Evolutionary conservation across 768 basidiomycete genomes (phyloP).

Genomic region (Mycena rebaudengoi): DNA sequence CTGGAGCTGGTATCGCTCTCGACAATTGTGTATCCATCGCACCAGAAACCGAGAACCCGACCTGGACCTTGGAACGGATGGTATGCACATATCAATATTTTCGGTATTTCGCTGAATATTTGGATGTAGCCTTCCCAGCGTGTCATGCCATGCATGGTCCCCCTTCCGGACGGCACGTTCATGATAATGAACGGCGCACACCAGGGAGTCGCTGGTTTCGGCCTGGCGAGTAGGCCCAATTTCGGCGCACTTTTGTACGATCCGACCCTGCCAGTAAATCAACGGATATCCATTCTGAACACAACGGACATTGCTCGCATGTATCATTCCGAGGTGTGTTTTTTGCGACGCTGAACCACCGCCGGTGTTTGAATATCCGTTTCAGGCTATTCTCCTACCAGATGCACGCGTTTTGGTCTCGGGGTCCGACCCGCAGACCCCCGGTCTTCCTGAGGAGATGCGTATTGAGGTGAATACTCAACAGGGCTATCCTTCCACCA

Average conservation of each 20-base stretch:
- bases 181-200: conserved; percentile 80
- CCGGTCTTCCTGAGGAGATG: conserved; percentile 78
- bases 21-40: conserved; percentile 78
- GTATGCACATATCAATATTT: conserved; percentile 45
- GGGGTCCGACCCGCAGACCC: conserved; percentile 76
- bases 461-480: conserved; percentile 54
- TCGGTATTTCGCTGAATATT: background rate
- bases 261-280: conserved; percentile 63
- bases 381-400: conserved; percentile 71
- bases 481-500: too few species aligned
- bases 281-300: conserved; percentile 72
- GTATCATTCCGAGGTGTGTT: conserved; percentile 69
- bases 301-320: conserved; percentile 76
- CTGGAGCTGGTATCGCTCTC: conserved; percentile 57
- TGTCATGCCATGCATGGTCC: conserved; percentile 52
- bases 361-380: conserved; percentile 34
- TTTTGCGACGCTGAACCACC: conserved; percentile 13
- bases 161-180: conserved; percentile 78
- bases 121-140: conserved; percentile 47
- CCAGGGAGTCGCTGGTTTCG: conserved; percentile 78
- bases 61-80: conserved; percentile 86
- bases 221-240: conserved; percentile 71
- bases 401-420: conserved; percentile 81
- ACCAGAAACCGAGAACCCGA: conserved; percentile 68
- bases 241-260: conserved; percentile 74